Evolutionary conservation across 768 basidiomycete species (phyloP).

Genomic region (Cystobasidium tubakii): DNA sequence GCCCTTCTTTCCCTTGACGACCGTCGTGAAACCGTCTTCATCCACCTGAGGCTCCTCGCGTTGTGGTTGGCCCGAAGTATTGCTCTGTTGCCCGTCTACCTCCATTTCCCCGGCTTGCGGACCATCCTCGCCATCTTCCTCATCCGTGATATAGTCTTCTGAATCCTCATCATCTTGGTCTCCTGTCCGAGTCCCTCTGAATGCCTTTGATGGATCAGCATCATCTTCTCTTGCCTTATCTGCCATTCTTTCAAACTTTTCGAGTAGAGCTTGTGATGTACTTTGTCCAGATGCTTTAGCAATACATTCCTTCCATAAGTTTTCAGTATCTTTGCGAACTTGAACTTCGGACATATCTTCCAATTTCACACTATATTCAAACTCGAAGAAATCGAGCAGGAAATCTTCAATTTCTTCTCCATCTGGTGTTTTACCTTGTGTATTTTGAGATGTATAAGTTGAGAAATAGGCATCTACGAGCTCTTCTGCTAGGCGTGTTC

Average conservation of each 20-base stretch:
- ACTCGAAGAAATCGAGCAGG: slow-evolving; percentile 51
- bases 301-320: slow-evolving; percentile 53
- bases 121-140: slow-evolving; percentile 47
- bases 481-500: slow-evolving; percentile 34
- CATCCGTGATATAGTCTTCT: slow-evolving; percentile 45
- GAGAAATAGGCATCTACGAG: slow-evolving; percentile 35
- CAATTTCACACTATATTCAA: slow-evolving; percentile 23
- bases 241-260: slow-evolving; percentile 62
- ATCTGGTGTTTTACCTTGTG: slow-evolving; percentile 68
- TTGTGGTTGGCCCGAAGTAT: slow-evolving; percentile 48
- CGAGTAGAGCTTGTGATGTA: slow-evolving; percentile 57
- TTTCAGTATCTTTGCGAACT: slow-evolving; percentile 3
- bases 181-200: slow-evolving; percentile 56
- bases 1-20: slow-evolving; percentile 51
- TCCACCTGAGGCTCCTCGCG: slow-evolving; percentile 67
- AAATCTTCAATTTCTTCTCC: slow-evolving; percentile 64
- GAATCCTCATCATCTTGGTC: slow-evolving; percentile 52
- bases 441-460: slow-evolving; percentile 4
- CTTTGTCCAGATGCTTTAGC: slow-evolving; percentile 42
- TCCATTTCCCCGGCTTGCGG: slow-evolving; percentile 24
- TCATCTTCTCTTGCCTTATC: slow-evolving; percentile 49
- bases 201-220: slow-evolving; percentile 42
- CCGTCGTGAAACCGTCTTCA: slow-evolving; percentile 83
- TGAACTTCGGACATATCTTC: slow-evolving; percentile 25
- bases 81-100: slow-evolving; percentile 50